A percentile compares a stretch with the other conserved stretches of the same genome.
Conservation (phyloP, 2,329 filamentous ascomycete species). For the Hypoxylon sp. region DNA sequence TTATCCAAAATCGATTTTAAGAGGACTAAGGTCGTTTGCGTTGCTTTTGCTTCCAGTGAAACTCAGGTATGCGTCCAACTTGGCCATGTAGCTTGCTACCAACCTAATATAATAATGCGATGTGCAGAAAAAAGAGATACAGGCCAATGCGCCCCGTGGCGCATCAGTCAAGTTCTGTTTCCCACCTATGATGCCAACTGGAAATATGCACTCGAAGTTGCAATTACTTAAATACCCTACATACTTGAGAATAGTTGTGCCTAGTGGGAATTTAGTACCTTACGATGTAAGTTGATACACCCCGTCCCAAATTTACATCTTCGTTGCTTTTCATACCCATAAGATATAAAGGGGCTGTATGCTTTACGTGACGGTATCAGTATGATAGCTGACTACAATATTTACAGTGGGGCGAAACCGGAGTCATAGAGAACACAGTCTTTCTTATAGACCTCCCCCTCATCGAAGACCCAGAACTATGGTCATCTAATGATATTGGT, state of each 20-base stretch:
- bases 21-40: conserved; percentile 71
- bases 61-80: conserved; percentile 58
- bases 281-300: conserved; percentile 66
- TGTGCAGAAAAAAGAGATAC: conserved; percentile 62
- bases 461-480: conserved; percentile 52
- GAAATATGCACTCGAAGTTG: conserved; percentile 93
- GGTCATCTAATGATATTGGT: conserved; percentile 53
- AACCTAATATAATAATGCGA: conserved; percentile 17
- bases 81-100: neutral
- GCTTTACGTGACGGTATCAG: neutral
- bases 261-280: conserved; percentile 85
- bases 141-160: conserved; percentile 59
- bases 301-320: neutral
- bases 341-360: neutral
- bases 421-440: conserved; percentile 87
- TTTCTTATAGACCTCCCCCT: conserved; percentile 93
- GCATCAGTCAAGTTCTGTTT: conserved; percentile 78
- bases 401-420: conserved; percentile 79
- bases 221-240: conserved; percentile 84
- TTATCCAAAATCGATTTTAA: conserved; percentile 74
- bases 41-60: conserved; percentile 66
- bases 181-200: conserved; percentile 79
- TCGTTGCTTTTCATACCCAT: neutral
- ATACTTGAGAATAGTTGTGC: conserved; percentile 83
- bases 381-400: conserved; percentile 8